phyloP scores from a whole-genome alignment of 1,139 yeast genomes.

The Hansenula lynferdii region DNA sequence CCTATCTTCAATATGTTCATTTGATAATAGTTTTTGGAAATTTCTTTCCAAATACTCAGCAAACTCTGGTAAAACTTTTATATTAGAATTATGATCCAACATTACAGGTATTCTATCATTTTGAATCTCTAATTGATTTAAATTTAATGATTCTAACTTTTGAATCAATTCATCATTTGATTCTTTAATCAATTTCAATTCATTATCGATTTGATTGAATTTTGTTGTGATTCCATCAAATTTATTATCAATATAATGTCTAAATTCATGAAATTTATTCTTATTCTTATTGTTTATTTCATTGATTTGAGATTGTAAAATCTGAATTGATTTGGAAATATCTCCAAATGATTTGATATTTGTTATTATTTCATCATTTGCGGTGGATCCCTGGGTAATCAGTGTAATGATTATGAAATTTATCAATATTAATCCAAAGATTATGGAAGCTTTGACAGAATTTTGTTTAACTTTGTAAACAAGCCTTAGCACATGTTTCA shows the following conservation, averaged over 20 bases:
- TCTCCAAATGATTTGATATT: constrained; percentile 11
- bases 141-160: constrained; percentile 6
- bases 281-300: constrained; percentile 17
- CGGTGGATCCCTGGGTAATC: not conserved
- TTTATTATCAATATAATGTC: constrained; percentile 16
- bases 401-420: not conserved
- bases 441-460: not conserved
- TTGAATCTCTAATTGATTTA: constrained; percentile 5
- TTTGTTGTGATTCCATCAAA: constrained; percentile 11
- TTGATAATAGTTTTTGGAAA: constrained; percentile 5
- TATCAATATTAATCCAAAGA: not conserved
- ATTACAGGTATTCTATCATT: constrained; percentile 15
- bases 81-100: constrained; percentile 13
- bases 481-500: not conserved
- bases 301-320: constrained; percentile 20
- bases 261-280: constrained; percentile 13
- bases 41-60: constrained; percentile 10
- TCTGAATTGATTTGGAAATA: constrained; percentile 15
- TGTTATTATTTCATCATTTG: constrained; percentile 4
- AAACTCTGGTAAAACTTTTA: constrained; percentile 20
- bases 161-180: constrained; percentile 5
- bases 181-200: constrained; percentile 4
- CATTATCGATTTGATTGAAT: constrained; percentile 9
- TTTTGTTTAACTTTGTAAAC: not conserved
- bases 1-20: constrained; percentile 1